These are phyloP conservation scores for Scedosporium apiospermum DNA, from an alignment of 2,329 filamentous ascomycete species.

Conservation along the genomic window DNA sequence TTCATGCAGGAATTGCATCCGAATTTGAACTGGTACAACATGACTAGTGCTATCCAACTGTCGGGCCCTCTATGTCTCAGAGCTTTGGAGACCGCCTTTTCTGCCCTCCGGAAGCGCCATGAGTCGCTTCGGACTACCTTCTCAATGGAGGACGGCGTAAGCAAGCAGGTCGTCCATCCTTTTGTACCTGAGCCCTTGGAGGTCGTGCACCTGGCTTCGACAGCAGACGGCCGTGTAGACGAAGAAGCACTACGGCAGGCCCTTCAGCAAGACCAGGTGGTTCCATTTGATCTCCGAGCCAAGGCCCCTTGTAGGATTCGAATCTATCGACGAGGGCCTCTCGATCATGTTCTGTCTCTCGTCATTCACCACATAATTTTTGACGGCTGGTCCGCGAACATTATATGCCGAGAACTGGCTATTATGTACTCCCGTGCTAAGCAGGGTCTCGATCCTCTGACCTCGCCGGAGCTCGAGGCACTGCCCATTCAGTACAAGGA, in stretches of 20 bases:
- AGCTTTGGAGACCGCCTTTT: constrained; percentile 8
- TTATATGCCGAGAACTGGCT: constrained; percentile 13
- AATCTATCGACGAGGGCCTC: constrained; percentile 7
- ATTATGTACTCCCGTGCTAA: constrained; percentile 12
- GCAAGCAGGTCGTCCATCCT: constrained; percentile 7
- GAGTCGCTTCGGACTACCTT: constrained; percentile 14
- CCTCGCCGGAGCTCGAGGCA: constrained; percentile 3
- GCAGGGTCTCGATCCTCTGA: constrained; percentile 9
- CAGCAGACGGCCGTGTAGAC: no score
- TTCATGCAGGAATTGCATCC: constrained; percentile 14
- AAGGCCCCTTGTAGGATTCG: constrained; percentile 14
- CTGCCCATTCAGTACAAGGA: constrained; percentile 17
- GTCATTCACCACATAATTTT: constrained; percentile 20
- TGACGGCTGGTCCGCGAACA: constrained; percentile 19
- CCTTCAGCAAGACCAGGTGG: constrained; percentile 11
- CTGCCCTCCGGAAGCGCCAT: constrained; percentile 12
- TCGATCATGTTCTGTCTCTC: constrained; percentile 15
- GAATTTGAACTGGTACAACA: constrained; percentile 12
- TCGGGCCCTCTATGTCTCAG: constrained; percentile 9
- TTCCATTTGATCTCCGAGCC: constrained; percentile 13
- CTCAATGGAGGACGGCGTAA: constrained; percentile 7
- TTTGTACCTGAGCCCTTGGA: background rate
- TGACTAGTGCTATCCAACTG: constrained; percentile 10
- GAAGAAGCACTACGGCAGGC: background rate
- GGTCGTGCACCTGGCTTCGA: background rate